Conservation (phyloP, 2,329 filamentous ascomycete species). For the Pseudonectria buxi region DNA sequence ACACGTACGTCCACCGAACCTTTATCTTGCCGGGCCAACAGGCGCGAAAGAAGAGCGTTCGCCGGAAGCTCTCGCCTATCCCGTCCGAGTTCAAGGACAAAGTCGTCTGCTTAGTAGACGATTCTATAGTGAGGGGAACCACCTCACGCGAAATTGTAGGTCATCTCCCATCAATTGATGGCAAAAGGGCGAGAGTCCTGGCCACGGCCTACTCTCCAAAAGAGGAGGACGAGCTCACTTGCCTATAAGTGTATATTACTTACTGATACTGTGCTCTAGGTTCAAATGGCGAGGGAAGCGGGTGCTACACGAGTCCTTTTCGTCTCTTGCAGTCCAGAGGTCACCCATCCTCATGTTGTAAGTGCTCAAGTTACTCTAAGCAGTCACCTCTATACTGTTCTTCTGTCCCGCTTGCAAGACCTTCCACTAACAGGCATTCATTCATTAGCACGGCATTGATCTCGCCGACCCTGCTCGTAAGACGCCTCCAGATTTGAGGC, state of each 20-base stretch:
- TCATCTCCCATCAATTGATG: not conserved
- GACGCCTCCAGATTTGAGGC: slow-evolving; percentile 1
- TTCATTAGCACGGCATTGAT: slow-evolving; percentile 39
- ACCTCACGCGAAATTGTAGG: slow-evolving; percentile 64
- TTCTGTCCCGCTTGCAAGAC: not conserved
- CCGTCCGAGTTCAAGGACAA: slow-evolving; percentile 75
- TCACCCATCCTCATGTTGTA: slow-evolving; percentile 83
- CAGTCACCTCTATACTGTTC: too few species aligned
- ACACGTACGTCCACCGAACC: slow-evolving; percentile 80
- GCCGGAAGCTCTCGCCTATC: slow-evolving; percentile 84
- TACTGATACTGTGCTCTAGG: slow-evolving; percentile 10
- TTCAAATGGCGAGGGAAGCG: slow-evolving; percentile 71
- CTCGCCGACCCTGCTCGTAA: slow-evolving; percentile 34
- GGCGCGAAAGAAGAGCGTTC: slow-evolving; percentile 75
- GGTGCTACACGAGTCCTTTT: slow-evolving; percentile 79
- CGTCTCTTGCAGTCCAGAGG: slow-evolving; percentile 72
- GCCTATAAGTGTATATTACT: too few species aligned
- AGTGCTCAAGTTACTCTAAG: slow-evolving; percentile 24
- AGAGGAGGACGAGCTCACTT: too few species aligned
- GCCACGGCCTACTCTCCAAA: too few species aligned
- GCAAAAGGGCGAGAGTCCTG: too few species aligned
- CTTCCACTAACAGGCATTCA: slow-evolving; percentile 2
- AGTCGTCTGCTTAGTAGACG: slow-evolving; percentile 79
- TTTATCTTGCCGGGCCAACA: slow-evolving; percentile 73
- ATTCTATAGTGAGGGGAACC: slow-evolving; percentile 74